Evolutionary conservation across 495 filamentous ascomycete genomes (phyloP), one percentile per base, ranked within the genome.

Genomic region (Tuber microsphaerosporum): DNA sequence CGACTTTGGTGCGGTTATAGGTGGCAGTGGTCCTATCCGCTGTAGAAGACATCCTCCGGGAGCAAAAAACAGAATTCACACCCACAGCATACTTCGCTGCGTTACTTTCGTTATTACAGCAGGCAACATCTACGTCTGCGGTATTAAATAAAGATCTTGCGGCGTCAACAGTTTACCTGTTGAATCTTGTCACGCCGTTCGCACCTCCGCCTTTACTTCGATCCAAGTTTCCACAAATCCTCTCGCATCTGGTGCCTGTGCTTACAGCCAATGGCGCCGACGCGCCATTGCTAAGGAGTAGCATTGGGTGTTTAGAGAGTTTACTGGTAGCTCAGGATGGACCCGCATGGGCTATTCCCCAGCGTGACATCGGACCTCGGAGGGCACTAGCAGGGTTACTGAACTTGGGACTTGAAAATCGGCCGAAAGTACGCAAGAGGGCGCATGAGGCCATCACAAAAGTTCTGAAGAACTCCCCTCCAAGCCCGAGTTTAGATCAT

Each of bases 1-100:
- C 17, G 70, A 8, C 70, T 72, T 73, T 31, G 74, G 43, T 68
- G 74, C 77, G 71, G 79, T 43, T 71, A 65, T 82, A 98, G 93
- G 96, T 92, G 77, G 90, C 90, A 71, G 90, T 94, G 81, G 92
- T 98, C 73, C 89, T 99, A 74, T 90, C 89, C 78, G 94, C 94
- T 68, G 90, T 99, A 69, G 94, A 99, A 84, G 91, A 95, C 82
- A 97, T 93, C 31, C 90, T 99, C 69, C 89, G 90, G 80, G 92
- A 94, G 74, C 92, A 96, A 84, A 91, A 93, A 74, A 90, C 92
- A 75, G 88, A 92, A 79, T 88, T 90, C 72, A 93, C 92, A 12
- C 87, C 96, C 5, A 97, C 95, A 2, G 94, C 91, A 77, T 99
- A 98, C 84, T 96, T 98, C 79, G 93, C 93, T n/a, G 93, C 96